Evolutionary conservation across 1,284 basidiomycete species (phyloP), one percentile per base, ranked within the genome.

Genomic region (Taiwanofungus camphoratus): DNA sequence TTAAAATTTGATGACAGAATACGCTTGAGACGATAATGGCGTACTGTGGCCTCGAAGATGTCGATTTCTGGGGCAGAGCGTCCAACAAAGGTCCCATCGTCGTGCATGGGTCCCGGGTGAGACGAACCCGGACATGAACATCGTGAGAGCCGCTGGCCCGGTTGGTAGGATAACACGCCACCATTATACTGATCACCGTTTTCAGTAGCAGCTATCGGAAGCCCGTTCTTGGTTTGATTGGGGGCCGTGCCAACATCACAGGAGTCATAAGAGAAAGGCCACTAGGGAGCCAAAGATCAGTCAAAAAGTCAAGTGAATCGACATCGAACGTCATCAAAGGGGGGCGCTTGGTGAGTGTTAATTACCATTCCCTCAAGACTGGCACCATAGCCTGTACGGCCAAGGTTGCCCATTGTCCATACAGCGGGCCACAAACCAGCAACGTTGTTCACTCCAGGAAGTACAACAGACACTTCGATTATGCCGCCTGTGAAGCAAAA

Each of bases 401-500:
- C 75, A 1, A 77, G 59, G 49, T 77, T 79, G 12, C 74, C 75
- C 73, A 77, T 76, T 2, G 69, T 70, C 73, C 75, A 79, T 0
- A 73, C 62, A 26, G 70, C 73, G 31, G 74, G 75, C 73, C 73
- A 79, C 42, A 77, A 62, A 36, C 80, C 80, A 31, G 53, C 39
- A 29, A 76, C 50, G 42, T 71, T 71, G 55, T 75, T 79, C 13
- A 66, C 65, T 1, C 94, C 95, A 1, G 95, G 94, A 11, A 98
- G 68, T n/a, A 75, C 77, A 13, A 94, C 80, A 4, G 76, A 73
- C 4, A 77, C 74, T 55, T 84, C 76, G 36, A 92, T 65, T 46
- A 88, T 67, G 15, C 89, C 89, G 26, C 91, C 90, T 1, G 87
- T 92, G 67, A 97, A 97, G 66, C 94, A 97, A 58, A 97, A 88